These are phyloP conservation scores for Pichia sp. DNA, from an alignment of 1,139 yeast genomes.

Conservation along the genomic window DNA sequence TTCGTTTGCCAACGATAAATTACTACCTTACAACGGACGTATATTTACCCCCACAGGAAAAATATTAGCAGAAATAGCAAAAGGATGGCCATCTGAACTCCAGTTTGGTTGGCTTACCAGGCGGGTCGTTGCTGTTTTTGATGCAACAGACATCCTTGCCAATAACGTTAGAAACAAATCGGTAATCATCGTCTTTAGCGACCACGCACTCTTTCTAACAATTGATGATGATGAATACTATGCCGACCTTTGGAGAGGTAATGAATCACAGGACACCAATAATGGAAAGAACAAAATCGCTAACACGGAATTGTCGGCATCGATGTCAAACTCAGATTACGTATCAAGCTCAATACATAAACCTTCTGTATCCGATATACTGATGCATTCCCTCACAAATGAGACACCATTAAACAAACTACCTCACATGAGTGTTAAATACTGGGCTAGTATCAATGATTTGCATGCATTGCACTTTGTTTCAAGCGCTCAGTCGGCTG, in stretches of 20 bases:
- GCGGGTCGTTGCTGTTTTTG: conserved; percentile 79
- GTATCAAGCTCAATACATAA: conserved; percentile 36
- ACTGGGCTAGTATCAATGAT: conserved; percentile 65
- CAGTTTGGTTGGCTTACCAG: conserved; percentile 88
- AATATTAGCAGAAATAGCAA: conserved; percentile 74
- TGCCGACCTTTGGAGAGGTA: conserved; percentile 28
- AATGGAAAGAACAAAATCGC: neutral
- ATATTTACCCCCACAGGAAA: conserved; percentile 91
- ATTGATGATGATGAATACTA: conserved; percentile 43
- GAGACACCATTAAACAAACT: conserved; percentile 68
- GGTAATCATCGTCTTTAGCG: conserved; percentile 74
- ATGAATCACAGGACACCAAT: conserved; percentile 1
- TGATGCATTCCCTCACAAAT: conserved; percentile 86
- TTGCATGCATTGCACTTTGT: conserved; percentile 45
- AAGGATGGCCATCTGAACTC: conserved; percentile 80
- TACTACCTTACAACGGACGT: conserved; percentile 51
- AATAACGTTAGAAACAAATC: conserved; percentile 40
- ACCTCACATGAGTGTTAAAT: conserved; percentile 64
- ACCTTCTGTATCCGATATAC: conserved; percentile 69
- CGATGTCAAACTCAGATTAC: neutral
- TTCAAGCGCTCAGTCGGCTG: conserved; percentile 28
- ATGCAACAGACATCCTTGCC: conserved; percentile 42
- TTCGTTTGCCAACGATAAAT: conserved; percentile 65
- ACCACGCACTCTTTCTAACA: conserved; percentile 61
- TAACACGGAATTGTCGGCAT: neutral